Percentiles rank a stretch among this genome's conserved stretches.
phyloP scores from a whole-genome alignment of 2,329 filamentous ascomycete genomes.

The Trichoderma lentiforme region DNA sequence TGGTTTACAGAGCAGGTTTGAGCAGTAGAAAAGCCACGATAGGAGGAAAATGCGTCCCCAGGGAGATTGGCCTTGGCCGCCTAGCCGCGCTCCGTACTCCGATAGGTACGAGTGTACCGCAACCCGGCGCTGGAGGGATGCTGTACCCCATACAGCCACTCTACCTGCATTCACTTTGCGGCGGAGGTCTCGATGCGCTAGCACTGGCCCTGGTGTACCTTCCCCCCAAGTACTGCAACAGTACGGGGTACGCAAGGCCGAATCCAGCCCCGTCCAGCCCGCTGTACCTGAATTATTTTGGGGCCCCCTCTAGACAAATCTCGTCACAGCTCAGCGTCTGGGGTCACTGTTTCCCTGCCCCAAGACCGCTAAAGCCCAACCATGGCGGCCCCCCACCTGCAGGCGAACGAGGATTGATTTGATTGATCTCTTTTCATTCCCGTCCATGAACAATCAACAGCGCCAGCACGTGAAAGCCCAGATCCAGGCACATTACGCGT shows the following conservation, averaged over 20 bases:
- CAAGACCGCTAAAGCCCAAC: background rate
- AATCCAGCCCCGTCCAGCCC: background rate
- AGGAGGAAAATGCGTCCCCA: slow-evolving; percentile 12
- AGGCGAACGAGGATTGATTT: background rate
- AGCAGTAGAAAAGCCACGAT: slow-evolving; percentile 13
- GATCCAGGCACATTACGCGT: slow-evolving; percentile 1
- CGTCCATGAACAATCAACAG: background rate
- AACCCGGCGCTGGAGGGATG: background rate
- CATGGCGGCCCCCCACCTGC: slow-evolving; percentile 1
- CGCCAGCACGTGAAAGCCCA: slow-evolving; percentile 8
- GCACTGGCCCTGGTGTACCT: background rate
- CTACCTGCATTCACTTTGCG: background rate
- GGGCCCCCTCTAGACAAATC: background rate
- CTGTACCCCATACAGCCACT: background rate
- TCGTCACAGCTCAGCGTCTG: background rate
- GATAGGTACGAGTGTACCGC: slow-evolving; percentile 1
- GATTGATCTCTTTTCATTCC: background rate
- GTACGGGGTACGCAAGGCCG: slow-evolving; percentile 4
- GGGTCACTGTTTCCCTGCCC: background rate
- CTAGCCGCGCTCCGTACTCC: slow-evolving; percentile 12
- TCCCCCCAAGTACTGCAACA: background rate
- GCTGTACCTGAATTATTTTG: slow-evolving; percentile 10
- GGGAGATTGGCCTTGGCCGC: slow-evolving; percentile 15
- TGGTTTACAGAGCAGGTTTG: background rate
- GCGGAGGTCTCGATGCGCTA: background rate